Evolutionary conservation across 2,329 filamentous ascomycete species (phyloP).

Genomic region (Orbilia blumenaviensis): DNA sequence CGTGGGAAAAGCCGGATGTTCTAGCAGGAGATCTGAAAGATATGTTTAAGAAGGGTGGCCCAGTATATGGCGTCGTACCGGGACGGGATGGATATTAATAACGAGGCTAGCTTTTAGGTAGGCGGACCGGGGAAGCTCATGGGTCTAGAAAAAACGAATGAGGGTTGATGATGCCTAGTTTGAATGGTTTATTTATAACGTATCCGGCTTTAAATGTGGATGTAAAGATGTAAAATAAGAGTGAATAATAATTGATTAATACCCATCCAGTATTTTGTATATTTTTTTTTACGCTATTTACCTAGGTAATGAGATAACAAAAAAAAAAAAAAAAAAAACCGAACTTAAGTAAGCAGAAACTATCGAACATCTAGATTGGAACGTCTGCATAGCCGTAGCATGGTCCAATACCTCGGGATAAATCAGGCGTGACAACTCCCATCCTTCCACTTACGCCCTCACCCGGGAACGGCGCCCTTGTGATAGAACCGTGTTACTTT

Average conservation of each 20-base stretch:
- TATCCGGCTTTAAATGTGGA: no score
- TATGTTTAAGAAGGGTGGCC: slow-evolving; percentile 69
- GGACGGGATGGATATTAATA: slow-evolving; percentile 57
- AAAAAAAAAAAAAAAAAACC: background rate
- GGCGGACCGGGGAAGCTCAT: no score
- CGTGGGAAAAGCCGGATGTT: slow-evolving; percentile 68
- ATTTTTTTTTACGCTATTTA: no score
- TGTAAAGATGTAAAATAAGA: no score
- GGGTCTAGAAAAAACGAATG: no score
- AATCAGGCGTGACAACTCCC: background rate
- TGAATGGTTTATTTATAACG: no score
- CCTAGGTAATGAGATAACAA: no score
- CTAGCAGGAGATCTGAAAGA: slow-evolving; percentile 67
- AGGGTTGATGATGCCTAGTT: background rate
- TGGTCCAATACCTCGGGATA: slow-evolving; percentile 15
- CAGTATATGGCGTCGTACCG: slow-evolving; percentile 61
- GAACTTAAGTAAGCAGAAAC: no score
- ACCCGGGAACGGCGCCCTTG: background rate
- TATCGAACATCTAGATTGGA: slow-evolving; percentile 26
- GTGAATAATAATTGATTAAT: no score
- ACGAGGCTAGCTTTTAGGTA: background rate
- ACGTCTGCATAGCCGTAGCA: slow-evolving; percentile 26
- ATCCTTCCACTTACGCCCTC: slow-evolving; percentile 3
- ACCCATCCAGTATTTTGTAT: no score
- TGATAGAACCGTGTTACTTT: background rate